Evolutionary conservation across 495 filamentous ascomycete genomes (phyloP).

Genomic region (Aspergillus hancockii): DNA sequence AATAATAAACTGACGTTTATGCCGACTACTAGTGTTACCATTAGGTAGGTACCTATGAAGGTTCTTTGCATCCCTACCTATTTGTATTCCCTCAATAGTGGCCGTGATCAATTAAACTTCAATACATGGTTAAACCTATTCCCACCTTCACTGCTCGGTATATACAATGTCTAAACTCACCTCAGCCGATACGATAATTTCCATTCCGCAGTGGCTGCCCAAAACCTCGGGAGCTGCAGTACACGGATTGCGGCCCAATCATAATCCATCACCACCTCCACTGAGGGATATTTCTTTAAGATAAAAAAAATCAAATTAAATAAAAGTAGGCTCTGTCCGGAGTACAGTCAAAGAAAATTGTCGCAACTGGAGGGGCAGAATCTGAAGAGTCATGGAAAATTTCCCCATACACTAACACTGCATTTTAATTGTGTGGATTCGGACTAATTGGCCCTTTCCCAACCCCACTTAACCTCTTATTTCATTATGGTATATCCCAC

Average conservation of each 20-base stretch:
- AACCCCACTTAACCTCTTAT: background rate
- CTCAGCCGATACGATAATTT: slow-evolving; percentile 4
- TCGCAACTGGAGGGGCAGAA: slow-evolving; percentile 18
- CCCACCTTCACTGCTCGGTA: background rate
- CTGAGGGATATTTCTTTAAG: slow-evolving; percentile 14
- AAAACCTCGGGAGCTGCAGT: slow-evolving; percentile 19
- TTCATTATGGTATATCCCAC: background rate
- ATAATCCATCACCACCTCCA: slow-evolving; percentile 21
- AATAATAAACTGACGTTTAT: background rate
- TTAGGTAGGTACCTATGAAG: background rate
- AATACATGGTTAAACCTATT: background rate
- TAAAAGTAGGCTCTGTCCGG: background rate
- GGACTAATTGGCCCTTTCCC: background rate
- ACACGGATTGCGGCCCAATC: slow-evolving; percentile 25
- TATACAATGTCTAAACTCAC: background rate
- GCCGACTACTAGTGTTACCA: slow-evolving; percentile 2
- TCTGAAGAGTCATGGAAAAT: background rate
- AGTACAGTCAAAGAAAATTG: slow-evolving; percentile 11
- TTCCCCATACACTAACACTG: background rate
- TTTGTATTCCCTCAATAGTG: background rate
- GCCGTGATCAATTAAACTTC: background rate
- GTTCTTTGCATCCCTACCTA: background rate
- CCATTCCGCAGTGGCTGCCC: slow-evolving; percentile 16
- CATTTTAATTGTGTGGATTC: background rate
- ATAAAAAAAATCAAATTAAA: background rate